Evolutionary conservation across 805 yeast species (phyloP).

Genomic region (Wickerhamomyces pijperi): DNA sequence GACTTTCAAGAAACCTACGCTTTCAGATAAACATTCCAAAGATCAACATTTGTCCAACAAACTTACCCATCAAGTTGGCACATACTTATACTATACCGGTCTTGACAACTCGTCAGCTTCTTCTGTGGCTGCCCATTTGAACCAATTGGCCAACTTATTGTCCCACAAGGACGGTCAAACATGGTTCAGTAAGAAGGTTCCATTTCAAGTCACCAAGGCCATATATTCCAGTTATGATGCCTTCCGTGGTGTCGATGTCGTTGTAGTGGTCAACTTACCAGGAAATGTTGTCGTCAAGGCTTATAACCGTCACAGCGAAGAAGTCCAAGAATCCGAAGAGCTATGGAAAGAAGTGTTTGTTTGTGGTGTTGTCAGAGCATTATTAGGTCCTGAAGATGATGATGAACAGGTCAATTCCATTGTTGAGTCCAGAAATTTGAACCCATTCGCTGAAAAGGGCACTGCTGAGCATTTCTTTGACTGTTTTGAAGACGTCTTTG

Average conservation of each 20-base stretch:
- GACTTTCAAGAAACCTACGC: constrained; percentile 7
- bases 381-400: constrained; percentile 61
- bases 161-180: constrained; percentile 44
- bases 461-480: constrained; percentile 43
- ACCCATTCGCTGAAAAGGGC: constrained; percentile 51
- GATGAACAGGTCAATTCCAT: constrained; percentile 60
- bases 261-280: constrained; percentile 65
- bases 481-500: constrained; percentile 58
- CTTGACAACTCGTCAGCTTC: constrained; percentile 68
- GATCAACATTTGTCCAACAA: neutral
- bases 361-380: constrained; percentile 62
- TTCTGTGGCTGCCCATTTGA: constrained; percentile 65
- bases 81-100: constrained; percentile 66
- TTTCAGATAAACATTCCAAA: too few species aligned
- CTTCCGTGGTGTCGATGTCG: constrained; percentile 54
- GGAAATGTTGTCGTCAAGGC: constrained; percentile 55
- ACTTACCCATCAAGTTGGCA: constrained; percentile 33
- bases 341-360: constrained; percentile 44
- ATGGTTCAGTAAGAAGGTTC: constrained; percentile 72
- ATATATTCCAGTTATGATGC: constrained; percentile 67
- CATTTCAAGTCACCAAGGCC: constrained; percentile 61
- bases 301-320: constrained; percentile 34
- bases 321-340: constrained; percentile 35
- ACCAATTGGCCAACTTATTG: constrained; percentile 54
- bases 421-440: constrained; percentile 75